Percentiles rank a stretch among this genome's conserved stretches.
Evolutionary conservation across 2,329 filamentous ascomycete genomes (phyloP).

Genomic region (Fusarium praegraminearum): DNA sequence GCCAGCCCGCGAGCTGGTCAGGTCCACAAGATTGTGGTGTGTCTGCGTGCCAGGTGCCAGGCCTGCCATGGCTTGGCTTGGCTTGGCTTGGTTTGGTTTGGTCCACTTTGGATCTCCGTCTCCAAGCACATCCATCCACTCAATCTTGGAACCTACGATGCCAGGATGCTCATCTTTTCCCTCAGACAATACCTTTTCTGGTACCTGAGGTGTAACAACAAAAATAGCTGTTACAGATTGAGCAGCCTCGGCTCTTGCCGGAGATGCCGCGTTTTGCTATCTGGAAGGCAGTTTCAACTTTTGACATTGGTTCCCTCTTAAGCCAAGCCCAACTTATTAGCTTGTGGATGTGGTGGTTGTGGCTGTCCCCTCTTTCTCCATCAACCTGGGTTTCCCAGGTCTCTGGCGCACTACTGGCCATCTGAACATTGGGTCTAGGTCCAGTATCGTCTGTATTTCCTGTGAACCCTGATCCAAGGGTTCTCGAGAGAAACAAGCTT

Average conservation of each 20-base stretch:
- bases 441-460: slow-evolving; percentile 14
- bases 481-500: slow-evolving; percentile 26
- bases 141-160: background rate
- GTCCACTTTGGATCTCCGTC: slow-evolving; percentile 32
- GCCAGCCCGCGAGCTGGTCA: background rate
- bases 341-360: slow-evolving; percentile 1
- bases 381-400: slow-evolving; percentile 23
- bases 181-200: slow-evolving; percentile 33
- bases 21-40: background rate
- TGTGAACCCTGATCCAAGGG: slow-evolving; percentile 19
- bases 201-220: slow-evolving; percentile 21
- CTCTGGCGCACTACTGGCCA: slow-evolving; percentile 19
- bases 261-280: slow-evolving; percentile 15
- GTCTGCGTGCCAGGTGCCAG: slow-evolving; percentile 1
- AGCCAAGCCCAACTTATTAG: background rate
- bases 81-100: background rate
- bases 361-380: slow-evolving; percentile 17
- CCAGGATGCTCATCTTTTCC: slow-evolving; percentile 9
- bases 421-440: slow-evolving; percentile 3
- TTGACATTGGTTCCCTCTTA: slow-evolving; percentile 13
- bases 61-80: slow-evolving; percentile 5
- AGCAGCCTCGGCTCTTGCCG: slow-evolving; percentile 13
- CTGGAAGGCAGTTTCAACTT: background rate
- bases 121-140: slow-evolving; percentile 20
- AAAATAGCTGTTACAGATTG: slow-evolving; percentile 22